Evolutionary conservation across 2,329 filamentous ascomycete species (phyloP), one percentile per base, ranked within the genome.

Genomic region (Falciphora oryzae): DNA sequence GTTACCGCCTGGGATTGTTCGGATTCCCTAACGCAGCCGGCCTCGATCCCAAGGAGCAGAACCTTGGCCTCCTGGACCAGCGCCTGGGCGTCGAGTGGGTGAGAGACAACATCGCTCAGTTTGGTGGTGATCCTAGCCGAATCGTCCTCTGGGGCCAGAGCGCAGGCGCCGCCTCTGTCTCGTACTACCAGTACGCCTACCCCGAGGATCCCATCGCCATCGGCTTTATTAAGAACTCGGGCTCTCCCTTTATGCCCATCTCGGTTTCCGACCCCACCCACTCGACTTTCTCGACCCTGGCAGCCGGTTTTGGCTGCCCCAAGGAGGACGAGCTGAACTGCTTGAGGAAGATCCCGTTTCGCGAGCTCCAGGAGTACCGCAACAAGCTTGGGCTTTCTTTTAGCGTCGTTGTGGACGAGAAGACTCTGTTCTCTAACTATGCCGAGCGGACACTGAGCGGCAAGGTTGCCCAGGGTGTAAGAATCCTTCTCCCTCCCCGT

Each of bases 51-150:
- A 68, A 66, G 62, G 73, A 65, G 16, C 75, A 77, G 64, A 89
- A 88, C 67, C 69, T 82, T n/a, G 86, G 86, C 0, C 71, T 86
- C 3, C 76, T 77, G 63, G 84, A 86, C 66, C 83, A 86, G 69
- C 75, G 78, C 1, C 65, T 80, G 0, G 73, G 80, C 13, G 73
- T 86, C n/a, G 73, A 80, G 38, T 86, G 83, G 84, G 78, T 86
- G 2, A 77, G 80, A 62, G 79, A 83, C 35, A 85, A 86, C 65
- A 83, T 85, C 63, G 72, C 69, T 3, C 72, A 73, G 1, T 86
- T 86, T 68, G 83, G 83, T 1, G 84, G 83, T 50, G 80, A 85
- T 67, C 76, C 78, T 0, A 67, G 73, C 6, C 77, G 80, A 56
- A 80, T 85, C 18, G 83, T 80, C 0, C 69, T 83, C 60, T 80